phyloP scores from a whole-genome alignment of 2,329 filamentous ascomycete species.

The Arthrobotrys megalospora region DNA sequence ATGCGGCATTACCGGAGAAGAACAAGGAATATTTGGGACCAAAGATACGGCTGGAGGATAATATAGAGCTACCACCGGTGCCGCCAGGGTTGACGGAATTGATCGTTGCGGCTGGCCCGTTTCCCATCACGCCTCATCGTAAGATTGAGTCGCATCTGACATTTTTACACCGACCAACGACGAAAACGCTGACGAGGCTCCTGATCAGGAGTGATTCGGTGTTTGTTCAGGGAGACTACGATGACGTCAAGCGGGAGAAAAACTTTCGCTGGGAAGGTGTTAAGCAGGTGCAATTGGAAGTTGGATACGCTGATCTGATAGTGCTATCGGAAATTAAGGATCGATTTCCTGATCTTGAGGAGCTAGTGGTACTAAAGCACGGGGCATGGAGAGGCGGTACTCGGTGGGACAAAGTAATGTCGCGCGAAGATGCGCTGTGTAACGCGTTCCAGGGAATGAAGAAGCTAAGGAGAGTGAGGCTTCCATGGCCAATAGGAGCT shows the following conservation, averaged over 20 bases:
- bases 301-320: not conserved
- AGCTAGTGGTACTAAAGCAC: not conserved
- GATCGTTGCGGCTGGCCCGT: not conserved
- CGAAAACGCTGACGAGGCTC: constrained; percentile 3
- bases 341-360: not conserved
- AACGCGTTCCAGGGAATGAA: not conserved
- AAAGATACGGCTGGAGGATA: not conserved
- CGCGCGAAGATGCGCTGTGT: not conserved
- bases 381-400: not conserved
- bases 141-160: not conserved
- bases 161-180: not conserved
- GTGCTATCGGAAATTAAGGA: not conserved
- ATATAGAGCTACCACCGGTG: not conserved
- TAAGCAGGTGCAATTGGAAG: not conserved
- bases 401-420: not conserved
- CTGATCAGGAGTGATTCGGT: not conserved
- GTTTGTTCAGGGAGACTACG: too few relatives aligned
- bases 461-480: constrained; percentile 8
- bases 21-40: not conserved
- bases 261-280: not conserved
- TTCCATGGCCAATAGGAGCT: not conserved
- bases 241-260: not conserved
- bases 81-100: constrained; percentile 17
- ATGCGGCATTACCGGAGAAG: constrained; percentile 2
- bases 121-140: not conserved